Base-by-base conservation (phyloP, 176 grass and related monocot species). In the barley (Hordeum vulgare) region DNA sequence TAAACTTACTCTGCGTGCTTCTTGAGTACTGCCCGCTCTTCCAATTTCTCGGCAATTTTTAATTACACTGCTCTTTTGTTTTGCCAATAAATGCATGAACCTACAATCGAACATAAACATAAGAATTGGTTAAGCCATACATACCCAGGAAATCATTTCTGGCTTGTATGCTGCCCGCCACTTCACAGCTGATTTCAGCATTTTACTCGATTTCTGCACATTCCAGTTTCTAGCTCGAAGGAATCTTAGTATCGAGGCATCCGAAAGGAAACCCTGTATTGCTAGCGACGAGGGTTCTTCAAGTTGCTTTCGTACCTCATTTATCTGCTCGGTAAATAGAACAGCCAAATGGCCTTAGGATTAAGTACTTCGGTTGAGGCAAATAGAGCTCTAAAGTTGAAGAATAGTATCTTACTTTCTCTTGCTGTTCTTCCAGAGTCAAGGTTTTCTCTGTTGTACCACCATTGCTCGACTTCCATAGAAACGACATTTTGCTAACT, bases 141-240 rank as follows among this genome's bases (percentile, higher is more conserved):
- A 81, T 81, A 95, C 90, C 93, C 90, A 95, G 2, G 40, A 44
- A 74, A 95, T 95, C 37, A 57, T 68, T 86, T 95, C 90, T 25
- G 93, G 93, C 28, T 86, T 88, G 71, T 86, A 88, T 36, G 81
- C 80, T 28, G 83, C 51, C n/a, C 93, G 84, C 93, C 93, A 95
- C 83, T 95, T 95, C 35, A 95, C 58, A 28, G 85, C 84, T 68
- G 81, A 64, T 83, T 95, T 90, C 26, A 95, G 81, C 87, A 95
- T 81, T 84, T 95, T 95, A 90, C 75, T 92, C 7, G 88, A 83
- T 83, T 95, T 95, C 47, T 86, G 88, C 7, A 85, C 75, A 65
- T 90, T 92, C 93, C 90, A 95, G 71, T 71, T 95, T 78, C 88
- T 92, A 27, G 93, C 88, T 76, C 76, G 82, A 76, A 95, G 93